Base-by-base conservation (phyloP, 495 filamentous ascomycete species). In the Penicillium soppii region DNA sequence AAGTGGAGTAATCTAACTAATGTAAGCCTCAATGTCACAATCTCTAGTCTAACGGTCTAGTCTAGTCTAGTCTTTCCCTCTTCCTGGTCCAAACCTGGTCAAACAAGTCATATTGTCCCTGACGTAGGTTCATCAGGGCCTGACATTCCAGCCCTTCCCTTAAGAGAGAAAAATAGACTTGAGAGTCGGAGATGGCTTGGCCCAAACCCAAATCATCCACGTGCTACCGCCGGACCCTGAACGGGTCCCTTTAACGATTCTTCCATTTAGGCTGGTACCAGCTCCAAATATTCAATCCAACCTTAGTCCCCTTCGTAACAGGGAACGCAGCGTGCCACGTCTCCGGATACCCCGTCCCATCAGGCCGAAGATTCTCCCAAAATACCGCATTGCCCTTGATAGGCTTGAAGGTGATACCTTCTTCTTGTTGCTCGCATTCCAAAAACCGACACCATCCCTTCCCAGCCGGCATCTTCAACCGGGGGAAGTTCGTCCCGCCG, bases 231-330 rank as follows among this genome's bases (percentile, higher is more conserved):
- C 25, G n/a, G n/a, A n/a, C n/a, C n/a, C n/a, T n/a, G n/a, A n/a
- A n/a, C n/a, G n/a, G n/a, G n/a, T n/a, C n/a, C n/a, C n/a, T n/a
- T 38, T 26, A 30, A 22, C 53, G 43, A 38, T 41, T 59, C 56
- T 58, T 46, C 50, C 35, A 50, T 10, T 68, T 68, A 35, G 70
- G 67, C 58, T 75, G 72, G 58, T 73, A 75, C 72, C 72, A 75
- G 59, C 72, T 71, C 87, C 87, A 91, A 58, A 90, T 87, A 72
- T 91, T 91, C 82, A 91, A 78, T n/a, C 87, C 88, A 43, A 89
- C 77, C 75, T 91, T 91, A 44, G 67, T 78, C 20, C 88, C 88
- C 48, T 69, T 72, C 32, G 73, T 78, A 6, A 90, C 85, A 29
- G 86, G 85, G 59, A 87, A 60, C 26, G 85, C 85, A 5, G 85